Percentiles rank a stretch among this genome's conserved stretches.
Conservation (phyloP, 2,329 filamentous ascomycete species). For the Verticillium nonalfalfae region DNA sequence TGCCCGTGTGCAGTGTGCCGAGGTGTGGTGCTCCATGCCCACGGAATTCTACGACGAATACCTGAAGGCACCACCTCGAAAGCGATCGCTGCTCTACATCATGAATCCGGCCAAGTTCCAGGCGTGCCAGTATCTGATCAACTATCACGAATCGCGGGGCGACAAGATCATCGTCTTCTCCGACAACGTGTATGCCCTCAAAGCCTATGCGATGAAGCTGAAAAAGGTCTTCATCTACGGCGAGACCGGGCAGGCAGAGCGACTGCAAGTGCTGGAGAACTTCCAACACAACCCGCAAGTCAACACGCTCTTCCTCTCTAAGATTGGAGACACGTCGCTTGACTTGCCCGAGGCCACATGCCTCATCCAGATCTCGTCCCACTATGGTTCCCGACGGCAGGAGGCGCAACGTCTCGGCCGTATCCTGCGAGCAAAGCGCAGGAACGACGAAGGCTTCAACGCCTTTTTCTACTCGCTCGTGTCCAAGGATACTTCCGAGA, state of each 20-base stretch:
- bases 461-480: slow-evolving; percentile 98
- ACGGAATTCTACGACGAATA: slow-evolving; percentile 98
- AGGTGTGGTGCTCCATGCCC: slow-evolving; percentile 99
- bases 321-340: slow-evolving; percentile 97
- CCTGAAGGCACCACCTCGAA: slow-evolving; percentile 56
- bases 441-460: slow-evolving; percentile 98
- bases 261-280: slow-evolving; percentile 81
- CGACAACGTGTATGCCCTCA: slow-evolving; percentile 90
- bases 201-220: slow-evolving; percentile 77
- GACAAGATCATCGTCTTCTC: slow-evolving; percentile 99
- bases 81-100: slow-evolving; percentile 63
- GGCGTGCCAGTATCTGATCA: slow-evolving; percentile 95
- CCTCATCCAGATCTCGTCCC: slow-evolving; percentile 93
- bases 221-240: slow-evolving; percentile 89
- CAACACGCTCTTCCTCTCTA: slow-evolving; percentile 91
- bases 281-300: slow-evolving; percentile 89
- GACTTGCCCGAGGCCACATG: slow-evolving; percentile 95
- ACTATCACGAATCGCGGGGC: slow-evolving; percentile 89
- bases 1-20: slow-evolving; percentile 92
- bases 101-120: slow-evolving; percentile 99
- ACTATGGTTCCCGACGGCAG: slow-evolving; percentile 94
- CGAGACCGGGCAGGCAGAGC: slow-evolving; percentile 78
- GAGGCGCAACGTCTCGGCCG: slow-evolving; percentile 91
- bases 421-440: slow-evolving; percentile 87
- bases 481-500: slow-evolving; percentile 94